These are phyloP conservation scores for Pycnococcus provasolii DNA, from an alignment of 139 green algal species.

Conservation along the genomic window DNA sequence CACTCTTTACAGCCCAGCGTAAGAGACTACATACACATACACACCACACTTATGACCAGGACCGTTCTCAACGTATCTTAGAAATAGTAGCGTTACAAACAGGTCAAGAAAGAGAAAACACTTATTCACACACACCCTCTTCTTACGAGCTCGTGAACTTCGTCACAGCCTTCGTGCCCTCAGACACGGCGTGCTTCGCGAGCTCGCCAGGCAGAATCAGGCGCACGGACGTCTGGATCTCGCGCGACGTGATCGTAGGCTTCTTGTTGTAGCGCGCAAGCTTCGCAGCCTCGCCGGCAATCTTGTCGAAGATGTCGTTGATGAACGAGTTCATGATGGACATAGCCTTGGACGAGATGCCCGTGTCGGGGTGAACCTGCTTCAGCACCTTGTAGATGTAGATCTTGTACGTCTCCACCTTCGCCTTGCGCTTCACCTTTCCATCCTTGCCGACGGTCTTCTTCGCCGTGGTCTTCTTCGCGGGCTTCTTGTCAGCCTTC, in stretches of 20 bases:
- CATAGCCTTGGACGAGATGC: constrained; percentile 69
- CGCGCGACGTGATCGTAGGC: constrained; percentile 71
- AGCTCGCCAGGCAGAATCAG: constrained; percentile 64
- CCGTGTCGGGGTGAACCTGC: constrained; percentile 75
- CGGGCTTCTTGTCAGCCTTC: constrained; percentile 44
- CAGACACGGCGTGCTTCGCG: constrained; percentile 73
- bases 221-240: constrained; percentile 82
- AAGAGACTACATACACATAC: too few species aligned
- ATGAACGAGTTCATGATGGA: constrained; percentile 89
- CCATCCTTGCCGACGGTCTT: constrained; percentile 28
- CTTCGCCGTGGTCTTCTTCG: constrained; percentile 29
- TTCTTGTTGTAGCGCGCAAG: constrained; percentile 71
- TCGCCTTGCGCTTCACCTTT: constrained; percentile 41
- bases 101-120: too few species aligned
- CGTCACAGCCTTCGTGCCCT: constrained; percentile 84
- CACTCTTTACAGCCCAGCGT: too few species aligned
- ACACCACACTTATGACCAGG: too few species aligned
- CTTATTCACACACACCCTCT: not conserved
- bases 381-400: constrained; percentile 88
- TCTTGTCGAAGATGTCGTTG: constrained; percentile 87
- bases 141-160: constrained; percentile 57
- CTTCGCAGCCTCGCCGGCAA: constrained; percentile 60
- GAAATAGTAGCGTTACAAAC: too few species aligned
- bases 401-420: constrained; percentile 92
- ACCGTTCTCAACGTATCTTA: too few species aligned